These are phyloP conservation scores for Nothophytophthora sp. DNA, from an alignment of 352 stramenopile species.

Conservation along the genomic window DNA sequence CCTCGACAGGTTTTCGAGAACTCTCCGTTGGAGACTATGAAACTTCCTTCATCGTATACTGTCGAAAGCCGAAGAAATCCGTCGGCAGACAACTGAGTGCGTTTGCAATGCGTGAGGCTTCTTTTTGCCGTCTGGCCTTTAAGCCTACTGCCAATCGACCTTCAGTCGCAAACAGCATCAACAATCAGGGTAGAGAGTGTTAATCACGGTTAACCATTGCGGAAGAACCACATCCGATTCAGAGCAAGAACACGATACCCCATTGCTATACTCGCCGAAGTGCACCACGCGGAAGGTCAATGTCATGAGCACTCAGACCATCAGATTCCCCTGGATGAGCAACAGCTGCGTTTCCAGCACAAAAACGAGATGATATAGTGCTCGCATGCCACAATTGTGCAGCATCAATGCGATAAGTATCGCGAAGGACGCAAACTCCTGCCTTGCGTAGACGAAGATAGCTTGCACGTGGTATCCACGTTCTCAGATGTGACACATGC, in stretches of 20 bases:
- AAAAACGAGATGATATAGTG: conserved; percentile 15
- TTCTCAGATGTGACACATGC: neutral
- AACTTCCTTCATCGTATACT: too few relatives aligned
- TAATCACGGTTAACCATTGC: too few relatives aligned
- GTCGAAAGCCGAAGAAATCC: too few relatives aligned
- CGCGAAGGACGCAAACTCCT: conserved; percentile 18
- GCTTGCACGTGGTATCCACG: neutral
- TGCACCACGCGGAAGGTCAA: conserved; percentile 1
- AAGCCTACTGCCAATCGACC: too few relatives aligned
- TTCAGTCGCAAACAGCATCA: too few relatives aligned
- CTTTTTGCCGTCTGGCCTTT: too few relatives aligned
- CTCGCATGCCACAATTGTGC: conserved; percentile 3
- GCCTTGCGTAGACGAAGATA: conserved; percentile 13
- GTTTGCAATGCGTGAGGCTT: too few relatives aligned
- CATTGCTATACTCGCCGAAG: conserved; percentile 6
- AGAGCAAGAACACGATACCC: too few relatives aligned
- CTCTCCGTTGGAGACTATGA: too few relatives aligned
- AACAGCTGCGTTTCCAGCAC: conserved; percentile 15
- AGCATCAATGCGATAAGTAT: conserved; percentile 5
- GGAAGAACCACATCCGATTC: neutral
- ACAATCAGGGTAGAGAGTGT: too few relatives aligned
- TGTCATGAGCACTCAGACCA: conserved; percentile 6
- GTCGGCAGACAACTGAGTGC: too few relatives aligned
- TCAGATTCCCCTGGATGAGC: conserved; percentile 9
- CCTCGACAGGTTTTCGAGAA: too few relatives aligned